These are phyloP conservation scores for Quercus suber DNA, from an alignment of 306 rosid genomes.

Conservation along the genomic window DNA sequence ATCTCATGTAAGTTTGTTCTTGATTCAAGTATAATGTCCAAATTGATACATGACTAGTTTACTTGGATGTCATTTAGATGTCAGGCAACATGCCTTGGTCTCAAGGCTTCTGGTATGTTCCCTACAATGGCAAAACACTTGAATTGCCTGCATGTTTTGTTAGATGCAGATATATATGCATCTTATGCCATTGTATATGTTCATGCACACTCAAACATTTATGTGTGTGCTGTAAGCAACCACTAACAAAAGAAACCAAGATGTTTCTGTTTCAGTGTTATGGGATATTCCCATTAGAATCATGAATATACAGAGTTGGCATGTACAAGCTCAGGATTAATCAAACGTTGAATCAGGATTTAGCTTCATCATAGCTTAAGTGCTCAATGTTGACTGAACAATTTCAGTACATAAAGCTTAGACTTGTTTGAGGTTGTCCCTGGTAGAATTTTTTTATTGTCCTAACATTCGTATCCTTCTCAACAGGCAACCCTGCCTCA, in stretches of 20 bases:
- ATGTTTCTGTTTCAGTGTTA: not conserved
- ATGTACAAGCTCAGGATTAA: not conserved
- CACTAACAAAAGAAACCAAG: not conserved
- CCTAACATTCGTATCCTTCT: not conserved
- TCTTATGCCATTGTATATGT: not conserved
- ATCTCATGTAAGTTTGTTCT: conserved; percentile 58
- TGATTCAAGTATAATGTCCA: not conserved
- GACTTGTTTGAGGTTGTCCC: not conserved
- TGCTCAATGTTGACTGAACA: not conserved
- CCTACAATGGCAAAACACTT: not conserved
- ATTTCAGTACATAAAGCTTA: not conserved
- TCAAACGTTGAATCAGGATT: not conserved
- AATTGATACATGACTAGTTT: not conserved
- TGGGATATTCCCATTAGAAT: not conserved
- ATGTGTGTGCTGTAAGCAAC: not conserved
- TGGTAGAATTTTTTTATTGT: not conserved
- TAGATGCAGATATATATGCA: not conserved
- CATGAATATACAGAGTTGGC: not conserved
- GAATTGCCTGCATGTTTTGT: not conserved
- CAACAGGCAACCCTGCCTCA: not conserved
- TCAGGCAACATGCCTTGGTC: not conserved
- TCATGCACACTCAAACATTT: not conserved
- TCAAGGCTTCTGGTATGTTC: not conserved
- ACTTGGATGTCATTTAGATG: not conserved
- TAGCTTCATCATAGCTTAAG: not conserved